phyloP scores from a whole-genome alignment of 306 rosid genomes.

The Bauhinia variegata region DNA sequence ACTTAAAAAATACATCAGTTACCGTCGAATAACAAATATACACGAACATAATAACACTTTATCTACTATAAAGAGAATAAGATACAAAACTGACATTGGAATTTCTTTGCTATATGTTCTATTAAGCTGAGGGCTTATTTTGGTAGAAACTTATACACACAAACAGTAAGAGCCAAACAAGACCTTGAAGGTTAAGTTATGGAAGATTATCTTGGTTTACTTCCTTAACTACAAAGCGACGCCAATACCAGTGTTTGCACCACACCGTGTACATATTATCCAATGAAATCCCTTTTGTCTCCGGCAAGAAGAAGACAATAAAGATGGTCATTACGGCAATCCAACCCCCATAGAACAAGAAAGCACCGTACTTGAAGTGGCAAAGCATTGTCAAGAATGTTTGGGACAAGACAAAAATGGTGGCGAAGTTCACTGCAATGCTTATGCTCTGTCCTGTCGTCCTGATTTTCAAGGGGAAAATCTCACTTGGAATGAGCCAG shows the following conservation, averaged over 20 bases:
- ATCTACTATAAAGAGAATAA: too few species aligned
- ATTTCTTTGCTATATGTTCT: too few species aligned
- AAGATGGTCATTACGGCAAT: slow-evolving; percentile 60
- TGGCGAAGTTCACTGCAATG: slow-evolving; percentile 50
- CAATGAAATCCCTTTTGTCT: slow-evolving; percentile 71
- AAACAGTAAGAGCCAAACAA: too few species aligned
- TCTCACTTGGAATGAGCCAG: slow-evolving; percentile 80
- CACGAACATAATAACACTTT: too few species aligned
- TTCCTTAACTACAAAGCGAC: slow-evolving; percentile 43
- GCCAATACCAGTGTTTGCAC: slow-evolving; percentile 77
- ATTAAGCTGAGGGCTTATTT: too few species aligned
- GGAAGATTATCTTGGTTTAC: slow-evolving; percentile 17
- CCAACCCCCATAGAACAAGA: slow-evolving; percentile 72
- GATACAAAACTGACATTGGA: too few species aligned
- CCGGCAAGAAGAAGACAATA: slow-evolving; percentile 61
- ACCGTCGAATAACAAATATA: too few species aligned
- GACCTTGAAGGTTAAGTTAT: not conserved
- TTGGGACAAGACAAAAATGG: slow-evolving; percentile 55
- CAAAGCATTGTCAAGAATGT: slow-evolving; percentile 71
- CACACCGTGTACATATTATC: slow-evolving; percentile 61
- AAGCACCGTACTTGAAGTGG: slow-evolving; percentile 67
- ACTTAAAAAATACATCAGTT: too few species aligned
- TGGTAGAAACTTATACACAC: too few species aligned
- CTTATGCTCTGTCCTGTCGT: slow-evolving; percentile 69
- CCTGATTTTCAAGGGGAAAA: slow-evolving; percentile 66